phyloP scores from a whole-genome alignment of 1,284 basidiomycete genomes.

The Ustilago crameri region DNA sequence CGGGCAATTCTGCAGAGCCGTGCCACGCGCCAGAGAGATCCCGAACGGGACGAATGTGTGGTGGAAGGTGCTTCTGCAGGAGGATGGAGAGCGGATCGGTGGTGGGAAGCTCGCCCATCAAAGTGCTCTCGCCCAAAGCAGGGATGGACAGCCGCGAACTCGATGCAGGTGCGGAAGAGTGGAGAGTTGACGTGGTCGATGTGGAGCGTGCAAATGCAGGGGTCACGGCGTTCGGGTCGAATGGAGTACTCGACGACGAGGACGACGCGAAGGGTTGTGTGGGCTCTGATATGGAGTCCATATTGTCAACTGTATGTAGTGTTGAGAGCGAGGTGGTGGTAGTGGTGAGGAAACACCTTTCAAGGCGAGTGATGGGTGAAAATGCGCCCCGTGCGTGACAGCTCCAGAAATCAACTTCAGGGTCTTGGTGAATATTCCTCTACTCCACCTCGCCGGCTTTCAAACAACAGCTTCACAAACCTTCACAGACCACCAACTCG shows the following conservation, averaged over 20 bases:
- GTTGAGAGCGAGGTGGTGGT: too few species aligned
- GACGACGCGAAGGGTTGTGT: not conserved
- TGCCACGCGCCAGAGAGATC: constrained; percentile 37
- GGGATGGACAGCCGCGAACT: not conserved
- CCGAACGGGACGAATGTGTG: constrained; percentile 34
- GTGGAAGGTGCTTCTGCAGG: constrained; percentile 45
- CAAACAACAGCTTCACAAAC: too few species aligned
- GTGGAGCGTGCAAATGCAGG: constrained; percentile 17
- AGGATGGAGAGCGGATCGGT: constrained; percentile 41
- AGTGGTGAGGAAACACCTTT: too few species aligned
- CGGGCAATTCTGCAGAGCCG: constrained; percentile 10
- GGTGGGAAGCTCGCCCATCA: constrained; percentile 41
- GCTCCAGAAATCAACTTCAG: too few species aligned
- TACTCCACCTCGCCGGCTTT: not conserved
- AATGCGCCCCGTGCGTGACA: constrained; percentile 12
- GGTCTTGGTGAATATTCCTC: not conserved
- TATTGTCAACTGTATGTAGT: too few species aligned
- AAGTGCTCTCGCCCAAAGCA: constrained; percentile 6
- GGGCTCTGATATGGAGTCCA: too few species aligned
- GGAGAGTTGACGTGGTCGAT: not conserved
- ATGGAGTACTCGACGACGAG: not conserved
- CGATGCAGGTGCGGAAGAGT: too few species aligned
- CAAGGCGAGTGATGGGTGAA: not conserved
- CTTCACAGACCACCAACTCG: too few species aligned
- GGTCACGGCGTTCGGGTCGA: constrained; percentile 17